Conservation (phyloP, 106 monocot species). For the Dioscorea alata region DNA sequence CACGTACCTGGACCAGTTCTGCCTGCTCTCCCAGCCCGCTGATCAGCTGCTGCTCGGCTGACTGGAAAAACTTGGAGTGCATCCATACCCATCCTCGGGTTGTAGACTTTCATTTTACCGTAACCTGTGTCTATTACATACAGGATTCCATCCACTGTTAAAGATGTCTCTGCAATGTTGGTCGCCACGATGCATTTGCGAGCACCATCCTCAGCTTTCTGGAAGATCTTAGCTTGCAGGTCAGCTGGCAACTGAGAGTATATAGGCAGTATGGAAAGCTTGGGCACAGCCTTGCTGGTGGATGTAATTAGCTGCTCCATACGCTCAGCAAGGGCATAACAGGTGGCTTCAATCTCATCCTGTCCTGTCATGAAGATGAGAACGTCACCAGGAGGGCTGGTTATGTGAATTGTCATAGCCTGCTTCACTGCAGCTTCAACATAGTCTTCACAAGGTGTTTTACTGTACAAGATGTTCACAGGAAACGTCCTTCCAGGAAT, state of each 20-base stretch:
- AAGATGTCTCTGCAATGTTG: conserved; percentile 95
- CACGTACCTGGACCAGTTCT: conserved; percentile 97
- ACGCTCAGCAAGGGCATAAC: conserved; percentile 88
- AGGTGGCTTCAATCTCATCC: conserved; percentile 95
- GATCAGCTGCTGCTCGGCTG: conserved; percentile 89
- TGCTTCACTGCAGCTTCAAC: conserved; percentile 99
- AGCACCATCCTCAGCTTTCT: conserved; percentile 87
- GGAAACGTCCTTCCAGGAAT: conserved; percentile 96
- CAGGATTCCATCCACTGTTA: conserved; percentile 89
- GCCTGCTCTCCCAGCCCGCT: conserved; percentile 88
- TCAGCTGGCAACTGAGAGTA: conserved; percentile 97
- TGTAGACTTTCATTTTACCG: conserved; percentile 95
- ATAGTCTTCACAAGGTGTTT: conserved; percentile 96
- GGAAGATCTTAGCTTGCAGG: conserved; percentile 91
- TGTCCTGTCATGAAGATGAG: conserved; percentile 99
- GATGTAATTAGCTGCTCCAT: conserved; percentile 83
- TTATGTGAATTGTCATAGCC: conserved; percentile 88
- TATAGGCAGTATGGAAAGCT: conserved; percentile 86
- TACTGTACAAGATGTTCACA: conserved; percentile 81
- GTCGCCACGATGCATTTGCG: conserved; percentile 97
- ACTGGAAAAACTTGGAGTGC: conserved; percentile 96
- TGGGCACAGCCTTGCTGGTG: conserved; percentile 59
- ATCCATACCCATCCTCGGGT: conserved; percentile 96
- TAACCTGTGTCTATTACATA: conserved; percentile 96
- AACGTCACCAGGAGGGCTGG: conserved; percentile 86